phyloP scores from a whole-genome alignment of 1,139 yeast genomes.

The Candida anutae region DNA sequence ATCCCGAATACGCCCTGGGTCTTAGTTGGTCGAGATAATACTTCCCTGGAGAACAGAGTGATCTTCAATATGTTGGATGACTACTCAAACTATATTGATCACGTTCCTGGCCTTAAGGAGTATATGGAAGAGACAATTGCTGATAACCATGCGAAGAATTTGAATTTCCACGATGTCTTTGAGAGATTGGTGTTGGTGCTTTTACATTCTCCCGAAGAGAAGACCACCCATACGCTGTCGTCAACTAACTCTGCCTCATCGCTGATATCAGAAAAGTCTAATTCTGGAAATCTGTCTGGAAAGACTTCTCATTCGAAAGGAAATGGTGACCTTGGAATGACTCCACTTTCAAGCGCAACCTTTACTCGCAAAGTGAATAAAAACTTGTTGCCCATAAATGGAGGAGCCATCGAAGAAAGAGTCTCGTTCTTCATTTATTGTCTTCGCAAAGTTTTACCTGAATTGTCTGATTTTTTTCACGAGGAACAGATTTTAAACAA shows the following conservation, averaged over 20 bases:
- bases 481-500: slow-evolving; percentile 73
- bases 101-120: slow-evolving; percentile 20
- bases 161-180: slow-evolving; percentile 61
- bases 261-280: background rate
- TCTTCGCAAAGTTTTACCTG: slow-evolving; percentile 63
- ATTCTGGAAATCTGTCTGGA: slow-evolving; percentile 1
- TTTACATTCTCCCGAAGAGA: slow-evolving; percentile 58
- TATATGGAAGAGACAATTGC: slow-evolving; percentile 19
- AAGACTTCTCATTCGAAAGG: slow-evolving; percentile 3
- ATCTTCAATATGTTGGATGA: slow-evolving; percentile 40
- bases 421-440: slow-evolving; percentile 66
- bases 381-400: slow-evolving; percentile 42
- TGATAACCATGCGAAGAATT: slow-evolving; percentile 20
- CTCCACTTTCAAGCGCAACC: slow-evolving; percentile 1
- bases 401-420: slow-evolving; percentile 64
- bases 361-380: slow-evolving; percentile 18
- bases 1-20: slow-evolving; percentile 37
- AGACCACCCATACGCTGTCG: background rate
- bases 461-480: slow-evolving; percentile 63
- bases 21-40: slow-evolving; percentile 32
- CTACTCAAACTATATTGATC: slow-evolving; percentile 38
- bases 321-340: background rate
- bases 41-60: slow-evolving; percentile 15
- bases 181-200: slow-evolving; percentile 72
- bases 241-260: background rate